A percentile compares a stretch with the other conserved stretches of the same genome.
These are phyloP conservation scores for Tuber borchii DNA, from an alignment of 495 filamentous ascomycete genomes.

Conservation along the genomic window DNA sequence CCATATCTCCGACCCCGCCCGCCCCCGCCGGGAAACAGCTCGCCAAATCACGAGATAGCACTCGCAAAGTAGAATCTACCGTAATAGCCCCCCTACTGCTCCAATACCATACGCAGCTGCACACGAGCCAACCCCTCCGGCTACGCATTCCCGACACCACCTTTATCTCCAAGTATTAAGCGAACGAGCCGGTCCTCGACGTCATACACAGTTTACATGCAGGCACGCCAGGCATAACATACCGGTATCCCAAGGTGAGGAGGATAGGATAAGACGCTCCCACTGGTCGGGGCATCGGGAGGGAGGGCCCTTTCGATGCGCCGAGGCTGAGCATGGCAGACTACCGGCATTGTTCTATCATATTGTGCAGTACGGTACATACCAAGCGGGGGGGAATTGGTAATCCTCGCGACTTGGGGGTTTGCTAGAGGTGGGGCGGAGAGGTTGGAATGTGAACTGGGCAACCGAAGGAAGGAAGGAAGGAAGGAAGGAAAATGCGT, in stretches of 20 bases:
- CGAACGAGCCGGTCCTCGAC: not conserved
- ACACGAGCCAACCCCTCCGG: not conserved
- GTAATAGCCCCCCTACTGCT: not conserved
- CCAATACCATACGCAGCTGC: not conserved
- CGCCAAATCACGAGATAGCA: not conserved
- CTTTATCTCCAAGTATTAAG: not conserved
- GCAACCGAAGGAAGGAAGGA: not conserved
- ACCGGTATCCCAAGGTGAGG: not conserved
- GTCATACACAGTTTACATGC: not conserved
- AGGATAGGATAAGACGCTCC: not conserved
- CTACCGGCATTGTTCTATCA: not conserved
- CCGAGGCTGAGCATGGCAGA: not conserved
- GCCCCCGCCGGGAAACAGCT: not conserved
- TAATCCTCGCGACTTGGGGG: not conserved
- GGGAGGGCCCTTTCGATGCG: not conserved
- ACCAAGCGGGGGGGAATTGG: not conserved
- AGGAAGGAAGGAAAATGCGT: not conserved
- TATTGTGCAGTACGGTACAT: not conserved
- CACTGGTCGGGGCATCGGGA: not conserved
- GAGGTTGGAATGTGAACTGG: not conserved
- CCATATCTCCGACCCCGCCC: not conserved
- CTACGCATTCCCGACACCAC: slow-evolving; percentile 1
- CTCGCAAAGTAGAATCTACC: not conserved
- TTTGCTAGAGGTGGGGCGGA: not conserved
- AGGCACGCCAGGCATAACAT: not conserved